Conservation (phyloP, 2,329 filamentous ascomycete genomes). For the Xylariales sp. region DNA sequence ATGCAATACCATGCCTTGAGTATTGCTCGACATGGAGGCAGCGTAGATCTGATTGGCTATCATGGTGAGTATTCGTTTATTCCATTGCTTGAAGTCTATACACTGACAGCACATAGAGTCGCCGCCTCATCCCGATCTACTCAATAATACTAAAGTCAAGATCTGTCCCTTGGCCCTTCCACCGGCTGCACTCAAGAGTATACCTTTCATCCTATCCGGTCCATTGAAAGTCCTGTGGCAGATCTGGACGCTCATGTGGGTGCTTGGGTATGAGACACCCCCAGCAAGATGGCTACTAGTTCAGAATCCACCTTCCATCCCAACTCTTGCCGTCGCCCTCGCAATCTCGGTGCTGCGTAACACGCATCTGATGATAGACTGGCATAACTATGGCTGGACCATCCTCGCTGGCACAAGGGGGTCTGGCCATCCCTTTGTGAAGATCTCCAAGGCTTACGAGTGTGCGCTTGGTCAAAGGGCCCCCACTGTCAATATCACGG, state of each 20-base stretch:
- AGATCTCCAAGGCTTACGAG: slow-evolving; percentile 74
- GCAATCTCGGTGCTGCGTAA: slow-evolving; percentile 71
- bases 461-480: slow-evolving; percentile 63
- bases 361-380: slow-evolving; percentile 84
- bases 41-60: slow-evolving; percentile 85
- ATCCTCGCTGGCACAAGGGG: slow-evolving; percentile 67
- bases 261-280: slow-evolving; percentile 69
- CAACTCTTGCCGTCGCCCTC: slow-evolving; percentile 73
- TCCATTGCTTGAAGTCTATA: slow-evolving; percentile 4
- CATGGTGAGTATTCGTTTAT: slow-evolving; percentile 49
- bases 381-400: slow-evolving; percentile 98
- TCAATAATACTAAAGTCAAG: slow-evolving; percentile 62
- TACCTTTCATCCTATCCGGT: slow-evolving; percentile 73
- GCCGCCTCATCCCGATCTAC: slow-evolving; percentile 71
- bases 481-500: slow-evolving; percentile 71
- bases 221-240: slow-evolving; percentile 87
- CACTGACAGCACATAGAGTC: slow-evolving; percentile 53
- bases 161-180: slow-evolving; percentile 67
- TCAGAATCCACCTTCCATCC: slow-evolving; percentile 93
- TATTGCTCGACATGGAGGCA: slow-evolving; percentile 74
- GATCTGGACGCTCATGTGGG: slow-evolving; percentile 62
- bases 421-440: slow-evolving; percentile 67
- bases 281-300: slow-evolving; percentile 82
- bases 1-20: slow-evolving; percentile 99
- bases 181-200: slow-evolving; percentile 60